Evolutionary conservation across 805 yeast genomes (phyloP), one percentile per base, ranked within the genome.

Genomic region (Henningerozyma blattae): DNA sequence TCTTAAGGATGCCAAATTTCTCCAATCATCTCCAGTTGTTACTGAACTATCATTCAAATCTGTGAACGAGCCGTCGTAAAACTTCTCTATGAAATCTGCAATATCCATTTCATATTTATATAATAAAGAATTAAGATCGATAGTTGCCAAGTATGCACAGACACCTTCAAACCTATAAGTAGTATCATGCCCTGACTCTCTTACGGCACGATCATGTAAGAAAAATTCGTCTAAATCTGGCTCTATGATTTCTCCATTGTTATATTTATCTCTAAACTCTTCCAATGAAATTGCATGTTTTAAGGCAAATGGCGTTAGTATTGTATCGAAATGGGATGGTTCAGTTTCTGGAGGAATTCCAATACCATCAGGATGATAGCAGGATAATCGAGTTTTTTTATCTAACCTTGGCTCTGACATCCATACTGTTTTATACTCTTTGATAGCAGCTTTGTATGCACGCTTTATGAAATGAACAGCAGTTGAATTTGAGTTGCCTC

Each of bases 341-440:
- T 89, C 98, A 1, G 96, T 87, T 55, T 89, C 98, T 4, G 96
- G 96, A 5, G 98, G 97, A 28, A 89, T 74, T n/a, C 97, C 96
- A 18, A 70, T 42, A 15, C 96, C 96, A 34, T 72, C 79, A 0
- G 97, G 96, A 47, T 82, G 85, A 54, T 85, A 89, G 42, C 94
- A 74, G 0, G 95, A 86, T 32, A 89, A 64, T 0, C 94, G 94
- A 0, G 95, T 74, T 10, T 45, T 61, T 10, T 58, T 59, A 51
- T 89, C 95, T 19, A 70, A 59, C 40, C 98, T 68, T 19, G 96
- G 96, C 22, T 52, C 47, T 3, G 72, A 47, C 39, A 68, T 68
- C 98, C 98, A 89, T 5, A 89, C 86, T 0, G 70, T 68, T 31
- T 70, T 55, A 48, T 91, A 89, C 55, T 89, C 98, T 45, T 75